Percentiles rank a stretch among this genome's conserved stretches.
phyloP scores from a whole-genome alignment of 441 rosid species.

The Oxalis stricta region DNA sequence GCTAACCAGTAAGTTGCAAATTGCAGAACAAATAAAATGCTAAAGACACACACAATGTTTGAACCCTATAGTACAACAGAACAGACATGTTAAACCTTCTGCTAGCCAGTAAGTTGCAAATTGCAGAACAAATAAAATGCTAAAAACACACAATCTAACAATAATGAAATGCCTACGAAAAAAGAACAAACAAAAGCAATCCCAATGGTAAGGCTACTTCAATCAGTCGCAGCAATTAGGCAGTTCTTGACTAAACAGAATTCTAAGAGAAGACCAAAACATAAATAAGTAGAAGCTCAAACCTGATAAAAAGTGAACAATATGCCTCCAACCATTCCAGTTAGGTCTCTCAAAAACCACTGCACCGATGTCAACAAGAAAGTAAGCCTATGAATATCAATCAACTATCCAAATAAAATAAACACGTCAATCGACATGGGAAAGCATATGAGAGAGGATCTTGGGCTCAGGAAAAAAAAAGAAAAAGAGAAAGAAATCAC shows the following conservation, averaged over 20 bases:
- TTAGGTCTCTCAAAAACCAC: conserved; percentile 96
- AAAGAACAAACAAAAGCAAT: background rate
- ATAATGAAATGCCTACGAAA: background rate
- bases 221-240: background rate
- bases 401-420: too few relatives aligned
- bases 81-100: conserved; percentile 2
- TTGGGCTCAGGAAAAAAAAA: too few relatives aligned
- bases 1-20: background rate
- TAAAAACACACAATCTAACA: background rate
- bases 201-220: background rate
- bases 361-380: conserved; percentile 16
- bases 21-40: background rate
- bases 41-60: conserved; percentile 25
- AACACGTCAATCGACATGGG: too few relatives aligned
- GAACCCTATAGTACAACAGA: conserved; percentile 51
- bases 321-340: conserved; percentile 94
- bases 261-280: too few relatives aligned
- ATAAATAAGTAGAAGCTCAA: background rate
- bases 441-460: too few relatives aligned
- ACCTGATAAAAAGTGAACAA: conserved; percentile 92
- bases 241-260: background rate
- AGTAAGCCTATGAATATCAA: too few relatives aligned
- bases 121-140: background rate
- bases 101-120: background rate
- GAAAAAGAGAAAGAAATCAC: too few relatives aligned